Conservation (phyloP, 164 flowering plant genomes). For the Dillenia suffruticosa region DNA sequence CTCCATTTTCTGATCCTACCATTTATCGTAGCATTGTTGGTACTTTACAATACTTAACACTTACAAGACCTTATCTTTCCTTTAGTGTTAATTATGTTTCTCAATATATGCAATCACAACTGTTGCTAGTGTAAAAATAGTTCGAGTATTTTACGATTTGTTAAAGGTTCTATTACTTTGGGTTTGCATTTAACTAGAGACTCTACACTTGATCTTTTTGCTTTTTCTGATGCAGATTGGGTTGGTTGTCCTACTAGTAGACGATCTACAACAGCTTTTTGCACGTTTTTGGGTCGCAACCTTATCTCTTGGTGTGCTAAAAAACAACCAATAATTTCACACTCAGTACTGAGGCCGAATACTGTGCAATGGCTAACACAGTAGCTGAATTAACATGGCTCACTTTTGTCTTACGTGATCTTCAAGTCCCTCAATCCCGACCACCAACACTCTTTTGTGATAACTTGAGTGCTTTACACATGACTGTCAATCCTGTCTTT, state of each 20-base stretch:
- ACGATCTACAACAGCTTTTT: too few species aligned
- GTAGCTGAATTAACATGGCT: conserved; percentile 5
- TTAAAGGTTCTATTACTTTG: background rate
- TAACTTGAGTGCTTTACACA: conserved; percentile 2
- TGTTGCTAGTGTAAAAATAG: background rate
- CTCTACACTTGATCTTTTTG: background rate
- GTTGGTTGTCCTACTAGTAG: background rate
- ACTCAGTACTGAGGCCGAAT: conserved; percentile 6
- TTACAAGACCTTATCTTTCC: background rate
- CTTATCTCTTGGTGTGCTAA: conserved; percentile 2
- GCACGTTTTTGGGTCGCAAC: too few species aligned
- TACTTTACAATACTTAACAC: too few species aligned
- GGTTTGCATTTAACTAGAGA: background rate
- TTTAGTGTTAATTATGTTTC: background rate
- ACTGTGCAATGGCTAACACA: conserved; percentile 2
- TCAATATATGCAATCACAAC: background rate
- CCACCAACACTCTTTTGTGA: background rate
- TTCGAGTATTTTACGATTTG: background rate
- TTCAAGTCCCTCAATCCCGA: background rate
- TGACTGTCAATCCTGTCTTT: conserved; percentile 1
- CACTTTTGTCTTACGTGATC: background rate
- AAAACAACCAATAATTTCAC: background rate
- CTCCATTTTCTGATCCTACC: too few species aligned
- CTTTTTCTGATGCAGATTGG: conserved; percentile 1
- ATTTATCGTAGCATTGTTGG: too few species aligned